A percentile compares a stretch with the other conserved stretches of the same genome.
These are phyloP conservation scores for Sonneratia alba DNA, from an alignment of 345 rosid species.

Conservation along the genomic window DNA sequence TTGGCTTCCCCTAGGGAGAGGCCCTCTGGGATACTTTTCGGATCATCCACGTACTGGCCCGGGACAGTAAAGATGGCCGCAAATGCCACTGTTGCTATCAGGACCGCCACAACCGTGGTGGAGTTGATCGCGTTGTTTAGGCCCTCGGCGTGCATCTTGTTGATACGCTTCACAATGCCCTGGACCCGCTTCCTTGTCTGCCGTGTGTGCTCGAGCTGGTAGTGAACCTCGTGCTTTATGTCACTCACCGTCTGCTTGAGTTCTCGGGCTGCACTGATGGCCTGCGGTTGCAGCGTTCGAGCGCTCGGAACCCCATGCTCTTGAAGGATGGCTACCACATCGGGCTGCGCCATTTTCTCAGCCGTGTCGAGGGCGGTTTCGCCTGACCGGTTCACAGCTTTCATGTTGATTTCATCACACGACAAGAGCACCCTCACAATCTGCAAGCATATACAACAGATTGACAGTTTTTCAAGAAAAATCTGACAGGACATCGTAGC, in stretches of 20 bases:
- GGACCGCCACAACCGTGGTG: constrained; percentile 88
- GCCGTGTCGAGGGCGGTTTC: constrained; percentile 89
- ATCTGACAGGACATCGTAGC: not conserved
- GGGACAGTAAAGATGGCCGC: constrained; percentile 94
- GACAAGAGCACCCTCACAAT: constrained; percentile 54
- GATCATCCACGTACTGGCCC: constrained; percentile 67
- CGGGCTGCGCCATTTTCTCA: constrained; percentile 57
- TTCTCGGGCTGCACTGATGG: constrained; percentile 57
- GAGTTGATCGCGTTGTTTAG: constrained; percentile 93
- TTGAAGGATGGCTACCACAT: constrained; percentile 38
- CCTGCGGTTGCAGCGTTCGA: constrained; percentile 38
- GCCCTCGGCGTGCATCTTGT: constrained; percentile 84
- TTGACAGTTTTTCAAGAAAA: not conserved
- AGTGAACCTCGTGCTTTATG: constrained; percentile 84
- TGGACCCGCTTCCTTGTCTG: constrained; percentile 81
- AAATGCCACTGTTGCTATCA: constrained; percentile 90
- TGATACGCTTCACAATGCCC: constrained; percentile 74
- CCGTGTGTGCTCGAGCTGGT: constrained; percentile 84
- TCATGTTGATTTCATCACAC: constrained; percentile 36
- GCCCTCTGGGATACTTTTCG: constrained; percentile 23
- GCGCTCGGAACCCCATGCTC: constrained; percentile 70
- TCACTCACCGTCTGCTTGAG: constrained; percentile 90
- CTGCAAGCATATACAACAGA: constrained; percentile 24
- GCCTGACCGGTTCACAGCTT: constrained; percentile 44
- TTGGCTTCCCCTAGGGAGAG: constrained; percentile 69